Conservation (phyloP, 1,284 basidiomycete species). For the Ustilago sp. region DNA sequence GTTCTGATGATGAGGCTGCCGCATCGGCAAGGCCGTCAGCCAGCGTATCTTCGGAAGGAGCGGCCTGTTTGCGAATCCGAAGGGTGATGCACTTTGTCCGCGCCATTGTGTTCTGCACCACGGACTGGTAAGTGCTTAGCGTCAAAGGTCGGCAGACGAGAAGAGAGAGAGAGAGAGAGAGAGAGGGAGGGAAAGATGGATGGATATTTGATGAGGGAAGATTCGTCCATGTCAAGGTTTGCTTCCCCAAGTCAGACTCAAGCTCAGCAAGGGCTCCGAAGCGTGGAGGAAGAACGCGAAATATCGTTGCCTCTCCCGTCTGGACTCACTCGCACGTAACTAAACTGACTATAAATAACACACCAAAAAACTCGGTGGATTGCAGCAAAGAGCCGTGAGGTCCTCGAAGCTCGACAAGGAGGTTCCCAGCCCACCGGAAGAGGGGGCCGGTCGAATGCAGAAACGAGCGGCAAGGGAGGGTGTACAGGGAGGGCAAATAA, state of each 20-base stretch:
- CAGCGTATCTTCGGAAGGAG: slow-evolving; percentile 14
- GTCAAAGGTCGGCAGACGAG: not conserved
- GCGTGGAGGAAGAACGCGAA: slow-evolving; percentile 14
- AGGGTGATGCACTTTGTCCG: slow-evolving; percentile 49
- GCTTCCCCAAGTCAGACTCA: slow-evolving; percentile 2
- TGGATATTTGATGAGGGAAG: slow-evolving; percentile 4
- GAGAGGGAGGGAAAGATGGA: not conserved
- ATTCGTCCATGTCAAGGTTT: slow-evolving; percentile 2
- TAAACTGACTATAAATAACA: too few relatives aligned
- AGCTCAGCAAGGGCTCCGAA: slow-evolving; percentile 3
- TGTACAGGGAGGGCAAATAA: too few relatives aligned
- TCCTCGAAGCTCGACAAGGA: too few relatives aligned
- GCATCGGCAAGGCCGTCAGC: not conserved
- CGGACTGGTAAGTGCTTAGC: not conserved
- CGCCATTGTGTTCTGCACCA: slow-evolving; percentile 21
- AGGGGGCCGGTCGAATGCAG: too few relatives aligned
- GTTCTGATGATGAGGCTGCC: not conserved
- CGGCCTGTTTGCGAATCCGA: slow-evolving; percentile 36
- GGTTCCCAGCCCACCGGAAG: too few relatives aligned
- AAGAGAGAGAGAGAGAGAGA: too few relatives aligned
- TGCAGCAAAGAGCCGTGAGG: too few relatives aligned
- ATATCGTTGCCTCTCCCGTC: not conserved
- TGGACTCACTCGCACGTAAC: too few relatives aligned
- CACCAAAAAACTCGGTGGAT: too few relatives aligned
- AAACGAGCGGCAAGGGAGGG: too few relatives aligned